Percentiles rank a stretch among this genome's conserved stretches.
These are phyloP conservation scores for Seiridium cupressi DNA, from an alignment of 2,329 filamentous ascomycete species.

Conservation along the genomic window DNA sequence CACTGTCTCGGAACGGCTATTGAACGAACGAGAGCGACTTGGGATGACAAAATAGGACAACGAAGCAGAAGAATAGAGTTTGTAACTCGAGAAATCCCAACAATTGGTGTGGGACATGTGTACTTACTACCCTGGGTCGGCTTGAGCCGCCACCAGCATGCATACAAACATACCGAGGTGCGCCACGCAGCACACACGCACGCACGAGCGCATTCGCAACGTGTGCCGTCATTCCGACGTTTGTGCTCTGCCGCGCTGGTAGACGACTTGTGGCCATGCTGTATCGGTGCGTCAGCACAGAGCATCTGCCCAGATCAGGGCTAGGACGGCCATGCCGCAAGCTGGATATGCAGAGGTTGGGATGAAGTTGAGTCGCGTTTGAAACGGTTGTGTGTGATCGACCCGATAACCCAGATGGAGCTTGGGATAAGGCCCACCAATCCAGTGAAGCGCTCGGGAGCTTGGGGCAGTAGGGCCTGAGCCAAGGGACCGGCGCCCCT, in stretches of 20 bases:
- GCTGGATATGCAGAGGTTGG: not conserved
- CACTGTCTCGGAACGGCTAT: too few species aligned
- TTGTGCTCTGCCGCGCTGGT: not conserved
- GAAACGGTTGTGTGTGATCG: conserved; percentile 2
- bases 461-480: not conserved
- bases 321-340: not conserved
- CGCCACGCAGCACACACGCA: not conserved
- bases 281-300: not conserved
- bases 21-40: too few species aligned
- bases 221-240: conserved; percentile 5
- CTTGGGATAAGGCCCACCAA: not conserved
- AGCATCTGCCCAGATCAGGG: not conserved
- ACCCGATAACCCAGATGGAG: not conserved
- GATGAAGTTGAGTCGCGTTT: conserved; percentile 1
- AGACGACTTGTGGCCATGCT: not conserved
- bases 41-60: not conserved
- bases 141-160: not conserved
- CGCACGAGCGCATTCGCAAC: not conserved
- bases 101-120: conserved; percentile 1
- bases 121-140: not conserved
- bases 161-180: not conserved
- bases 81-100: not conserved
- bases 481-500: too few species aligned
- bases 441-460: not conserved
- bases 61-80: not conserved